Evolutionary conservation across 129 eudicot genomes (phyloP), one percentile per base, ranked within the genome.

Genomic region (Artemisia tridentata): DNA sequence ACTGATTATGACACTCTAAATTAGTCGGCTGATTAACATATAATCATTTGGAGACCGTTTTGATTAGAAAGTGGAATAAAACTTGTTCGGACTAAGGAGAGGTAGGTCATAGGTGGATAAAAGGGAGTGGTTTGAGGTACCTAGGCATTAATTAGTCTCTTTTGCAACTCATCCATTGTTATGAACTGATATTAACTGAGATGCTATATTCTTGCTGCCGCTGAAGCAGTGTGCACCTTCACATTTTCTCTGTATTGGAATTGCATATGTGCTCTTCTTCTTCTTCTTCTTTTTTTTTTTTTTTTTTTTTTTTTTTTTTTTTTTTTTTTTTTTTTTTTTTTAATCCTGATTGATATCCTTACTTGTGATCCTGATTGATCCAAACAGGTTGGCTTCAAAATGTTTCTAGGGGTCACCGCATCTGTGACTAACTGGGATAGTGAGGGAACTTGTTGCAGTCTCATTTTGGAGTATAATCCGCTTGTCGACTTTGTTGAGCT

Each of bases 401-500:
- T 90, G 99, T 90, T 95, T 78, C 66, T 90, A 67, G 99, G 97
- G 57, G 96, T 95, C 65, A 85, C 96, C 52, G 97, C 99, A 73
- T 81, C 97, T 25, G 97, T 95, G 68, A 77, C 89, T 56, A 90
- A 90, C 60, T 95, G 97, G 99, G 96, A 95, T 69, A 21, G 87
- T 9, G 97, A 90, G 69, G 99, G 99, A 73, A 87, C 96, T 52
- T n/a, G n/a, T n/a, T n/a, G n/a, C n/a, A n/a, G n/a, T n/a, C n/a
- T n/a, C n/a, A n/a, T n/a, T n/a, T n/a, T 95, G 82, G 99, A 95
- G 80, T 97, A 95, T 78, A 95, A 90, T 57, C 99, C 99, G 31
- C 82, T 95, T 23, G 99, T 95, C 15, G 99, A 90, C 68, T 95
- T 95, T 75, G 99, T 95, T 71, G 97, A 95, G 84, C 97, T 95